Base-by-base conservation (phyloP, 208 protist genomes). In the Lotmaria passim region DNA sequence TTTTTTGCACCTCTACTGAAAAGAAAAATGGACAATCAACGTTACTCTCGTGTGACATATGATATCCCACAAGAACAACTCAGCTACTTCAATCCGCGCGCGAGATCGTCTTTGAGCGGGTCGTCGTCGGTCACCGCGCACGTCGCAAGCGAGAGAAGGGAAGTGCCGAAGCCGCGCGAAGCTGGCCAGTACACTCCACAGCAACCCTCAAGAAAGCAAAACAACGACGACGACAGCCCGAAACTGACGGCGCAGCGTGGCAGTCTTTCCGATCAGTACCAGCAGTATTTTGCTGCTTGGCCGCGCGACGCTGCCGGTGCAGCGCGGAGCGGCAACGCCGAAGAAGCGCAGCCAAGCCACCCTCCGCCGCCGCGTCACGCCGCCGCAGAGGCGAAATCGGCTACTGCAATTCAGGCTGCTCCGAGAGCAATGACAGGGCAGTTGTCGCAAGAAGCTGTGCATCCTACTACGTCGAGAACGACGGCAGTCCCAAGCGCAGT, bases 61-160 rank as follows among this genome's bases (percentile, higher is more conserved):
- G 72, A 78, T 38, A 67, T 78, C 48, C 72, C 72, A 17, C 55
- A 71, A 26, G 61, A 72, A 28, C 64, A 78, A 57, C 41, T 78
- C 11, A 39, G 36, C 47, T 78, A 78, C 36, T 78, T 78, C 15
- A 63, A 50, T 31, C 59, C 63, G 2, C 56, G 57, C 3, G 50
- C 57, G 7, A 8, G 47, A 50, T 36, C 72, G 14, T 53, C 64
- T 21, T 33, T 41, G 7, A 21, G 30, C 19, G 43, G 46, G 24
- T 17, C 17, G 5, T 10, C 63, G 0, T 63, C 56, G 7, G 8
- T 36, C 34, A 50, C 17, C 24, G 21, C 34, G 5, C 50, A 36
- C 5, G 50, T 33, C 7, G 21, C 34, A 5, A 46, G 8, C 8
- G 34, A 56, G 34, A 38, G 30, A 6, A 39, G 31, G 26, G 48